Evolutionary conservation across 352 stramenopile genomes (phyloP).

Genomic region (Phytophthora litchii): DNA sequence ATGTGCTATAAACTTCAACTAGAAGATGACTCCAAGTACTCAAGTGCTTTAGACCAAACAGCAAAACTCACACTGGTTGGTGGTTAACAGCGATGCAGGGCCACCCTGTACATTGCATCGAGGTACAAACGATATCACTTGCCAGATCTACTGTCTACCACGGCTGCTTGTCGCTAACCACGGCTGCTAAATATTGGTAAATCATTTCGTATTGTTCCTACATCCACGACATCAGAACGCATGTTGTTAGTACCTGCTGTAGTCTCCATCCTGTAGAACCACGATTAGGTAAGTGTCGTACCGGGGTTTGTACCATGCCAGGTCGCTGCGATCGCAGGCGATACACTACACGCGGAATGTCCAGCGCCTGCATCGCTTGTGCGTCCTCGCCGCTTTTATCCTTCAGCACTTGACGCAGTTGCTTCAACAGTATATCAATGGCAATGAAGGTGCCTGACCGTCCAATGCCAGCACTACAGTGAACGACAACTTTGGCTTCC

Average conservation of each 20-base stretch:
- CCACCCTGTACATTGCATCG: slow-evolving; percentile 2
- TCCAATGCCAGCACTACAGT: slow-evolving; percentile 84
- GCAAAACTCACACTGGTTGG: too few relatives aligned
- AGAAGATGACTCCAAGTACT: too few relatives aligned
- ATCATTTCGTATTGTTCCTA: slow-evolving; percentile 90
- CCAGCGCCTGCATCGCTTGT: slow-evolving; percentile 43
- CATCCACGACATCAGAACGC: slow-evolving; percentile 2
- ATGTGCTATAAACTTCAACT: too few relatives aligned
- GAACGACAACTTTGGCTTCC: slow-evolving; percentile 57
- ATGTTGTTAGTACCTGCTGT: not conserved
- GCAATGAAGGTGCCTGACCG: slow-evolving; percentile 85
- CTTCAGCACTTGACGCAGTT: slow-evolving; percentile 42
- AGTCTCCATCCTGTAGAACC: too few relatives aligned
- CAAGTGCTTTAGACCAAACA: too few relatives aligned
- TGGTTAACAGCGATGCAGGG: too few relatives aligned
- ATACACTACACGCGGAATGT: slow-evolving; percentile 66
- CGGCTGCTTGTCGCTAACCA: slow-evolving; percentile 53
- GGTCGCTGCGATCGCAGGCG: slow-evolving; percentile 70
- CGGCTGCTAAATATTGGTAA: slow-evolving; percentile 77
- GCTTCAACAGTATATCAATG: slow-evolving; percentile 77
- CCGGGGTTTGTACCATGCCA: slow-evolving; percentile 85
- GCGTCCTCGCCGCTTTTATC: slow-evolving; percentile 24
- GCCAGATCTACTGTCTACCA: slow-evolving; percentile 39
- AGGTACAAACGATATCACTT: slow-evolving; percentile 1
- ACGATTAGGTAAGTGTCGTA: slow-evolving; percentile 31